A percentile compares a stretch with the other conserved stretches of the same genome.
phyloP scores from a whole-genome alignment of 441 rosid genomes.

The Brassica balearica region DNA sequence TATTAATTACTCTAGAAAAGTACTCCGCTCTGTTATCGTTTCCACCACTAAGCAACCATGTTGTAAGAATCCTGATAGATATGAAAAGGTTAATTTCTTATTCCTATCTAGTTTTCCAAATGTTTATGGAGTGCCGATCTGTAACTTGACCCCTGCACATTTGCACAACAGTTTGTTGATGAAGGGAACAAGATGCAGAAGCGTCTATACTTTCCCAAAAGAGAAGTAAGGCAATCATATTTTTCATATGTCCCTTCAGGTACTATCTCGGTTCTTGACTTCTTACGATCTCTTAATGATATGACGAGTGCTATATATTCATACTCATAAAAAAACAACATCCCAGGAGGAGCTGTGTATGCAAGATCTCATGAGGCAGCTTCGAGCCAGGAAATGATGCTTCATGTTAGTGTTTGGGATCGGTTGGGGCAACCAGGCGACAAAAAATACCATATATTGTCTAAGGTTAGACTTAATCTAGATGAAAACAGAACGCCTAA shows the following conservation, averaged over 20 bases:
- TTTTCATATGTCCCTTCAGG: constrained; percentile 39
- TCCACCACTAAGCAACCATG: constrained; percentile 29
- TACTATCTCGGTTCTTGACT: constrained; percentile 21
- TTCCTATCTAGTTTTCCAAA: constrained; percentile 16
- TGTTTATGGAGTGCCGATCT: constrained; percentile 13
- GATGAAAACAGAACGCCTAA: constrained; percentile 29
- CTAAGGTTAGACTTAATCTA: constrained; percentile 14
- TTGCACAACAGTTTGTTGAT: constrained; percentile 22
- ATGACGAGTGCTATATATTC: constrained; percentile 5
- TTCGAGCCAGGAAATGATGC: constrained; percentile 28
- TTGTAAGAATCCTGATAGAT: constrained; percentile 29
- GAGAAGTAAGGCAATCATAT: constrained; percentile 22
- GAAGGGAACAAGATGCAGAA: constrained; percentile 26
- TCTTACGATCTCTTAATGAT: constrained; percentile 7
- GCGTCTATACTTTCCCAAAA: constrained; percentile 30
- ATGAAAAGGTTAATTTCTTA: constrained; percentile 39
- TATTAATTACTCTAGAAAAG: constrained; percentile 29
- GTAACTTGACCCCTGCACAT: constrained; percentile 19
- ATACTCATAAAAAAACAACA: constrained; percentile 12
- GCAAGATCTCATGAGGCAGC: constrained; percentile 29
- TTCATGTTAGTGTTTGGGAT: constrained; percentile 51
- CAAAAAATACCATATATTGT: constrained; percentile 8
- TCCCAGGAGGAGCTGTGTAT: constrained; percentile 38
- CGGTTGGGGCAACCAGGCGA: constrained; percentile 42
- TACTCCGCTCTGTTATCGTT: constrained; percentile 35